These are phyloP conservation scores for Boletus pseudopeckii DNA, from an alignment of 768 basidiomycete species.

Conservation along the genomic window DNA sequence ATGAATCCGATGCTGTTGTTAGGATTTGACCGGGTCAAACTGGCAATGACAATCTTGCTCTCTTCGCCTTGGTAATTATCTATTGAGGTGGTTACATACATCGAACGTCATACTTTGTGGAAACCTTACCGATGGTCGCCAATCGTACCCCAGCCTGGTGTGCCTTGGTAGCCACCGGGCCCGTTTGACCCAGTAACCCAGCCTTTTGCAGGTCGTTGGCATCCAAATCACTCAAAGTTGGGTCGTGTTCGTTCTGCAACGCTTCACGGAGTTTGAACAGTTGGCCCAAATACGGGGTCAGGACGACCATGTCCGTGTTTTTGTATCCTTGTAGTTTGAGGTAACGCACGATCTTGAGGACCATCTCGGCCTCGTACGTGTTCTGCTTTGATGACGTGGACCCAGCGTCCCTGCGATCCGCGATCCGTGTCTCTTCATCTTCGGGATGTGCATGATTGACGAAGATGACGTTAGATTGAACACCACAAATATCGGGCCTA, in stretches of 20 bases:
- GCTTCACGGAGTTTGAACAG: constrained; percentile 45
- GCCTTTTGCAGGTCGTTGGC: constrained; percentile 55
- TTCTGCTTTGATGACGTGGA: constrained; percentile 62
- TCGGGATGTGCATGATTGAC: constrained; percentile 58
- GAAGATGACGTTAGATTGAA: constrained; percentile 60
- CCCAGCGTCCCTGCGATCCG: constrained; percentile 46
- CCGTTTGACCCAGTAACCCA: constrained; percentile 43
- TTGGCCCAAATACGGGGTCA: constrained; percentile 72
- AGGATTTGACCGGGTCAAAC: constrained; percentile 59
- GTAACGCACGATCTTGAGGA: constrained; percentile 63
- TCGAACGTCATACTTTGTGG: neutral
- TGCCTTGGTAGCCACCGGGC: constrained; percentile 40
- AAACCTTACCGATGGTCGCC: constrained; percentile 58
- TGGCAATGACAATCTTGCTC: constrained; percentile 62
- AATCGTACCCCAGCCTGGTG: constrained; percentile 43
- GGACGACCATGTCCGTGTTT: constrained; percentile 54
- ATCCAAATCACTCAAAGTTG: constrained; percentile 63
- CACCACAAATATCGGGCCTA: constrained; percentile 51
- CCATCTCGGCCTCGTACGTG: constrained; percentile 56
- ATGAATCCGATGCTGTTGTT: constrained; percentile 66
- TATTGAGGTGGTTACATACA: constrained; percentile 21
- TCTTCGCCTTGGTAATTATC: constrained; percentile 82
- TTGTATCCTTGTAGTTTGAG: constrained; percentile 68
- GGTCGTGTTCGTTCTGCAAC: constrained; percentile 48
- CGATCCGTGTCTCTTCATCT: constrained; percentile 40